Percentiles rank a stretch among this genome's conserved stretches.
These are phyloP conservation scores for Panus rudis DNA, from an alignment of 768 basidiomycete species.

Conservation along the genomic window DNA sequence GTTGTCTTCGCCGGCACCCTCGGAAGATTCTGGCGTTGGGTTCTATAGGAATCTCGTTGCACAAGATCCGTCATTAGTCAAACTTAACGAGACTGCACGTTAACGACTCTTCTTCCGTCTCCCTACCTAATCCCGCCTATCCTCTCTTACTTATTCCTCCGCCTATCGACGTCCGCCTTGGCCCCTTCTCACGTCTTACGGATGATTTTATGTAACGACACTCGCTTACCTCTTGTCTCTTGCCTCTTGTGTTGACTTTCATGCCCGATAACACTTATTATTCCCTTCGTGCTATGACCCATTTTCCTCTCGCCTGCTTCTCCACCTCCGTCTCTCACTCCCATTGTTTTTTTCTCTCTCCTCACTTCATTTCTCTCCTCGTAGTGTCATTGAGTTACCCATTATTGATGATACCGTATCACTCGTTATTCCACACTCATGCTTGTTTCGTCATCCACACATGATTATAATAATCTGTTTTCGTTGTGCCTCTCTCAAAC, in stretches of 20 bases:
- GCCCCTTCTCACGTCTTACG: slow-evolving; percentile 11
- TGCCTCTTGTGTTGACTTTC: no score
- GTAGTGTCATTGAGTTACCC: slow-evolving; percentile 22
- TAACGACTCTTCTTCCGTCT: slow-evolving; percentile 17
- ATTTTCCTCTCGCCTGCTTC: slow-evolving; percentile 9
- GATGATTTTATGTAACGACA: slow-evolving; percentile 21
- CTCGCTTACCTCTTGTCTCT: no score
- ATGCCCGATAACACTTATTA: no score
- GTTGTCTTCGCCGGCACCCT: slow-evolving; percentile 65
- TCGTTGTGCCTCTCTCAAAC: no score
- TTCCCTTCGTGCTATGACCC: no score
- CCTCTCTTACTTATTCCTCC: slow-evolving; percentile 14
- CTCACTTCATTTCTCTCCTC: not conserved
- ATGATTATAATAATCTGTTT: no score
- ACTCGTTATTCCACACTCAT: slow-evolving; percentile 12
- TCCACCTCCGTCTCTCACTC: slow-evolving; percentile 14
- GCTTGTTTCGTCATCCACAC: not conserved
- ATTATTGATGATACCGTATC: slow-evolving; percentile 26
- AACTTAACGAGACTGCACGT: slow-evolving; percentile 6
- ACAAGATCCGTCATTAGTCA: slow-evolving; percentile 62
- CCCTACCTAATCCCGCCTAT: slow-evolving; percentile 7
- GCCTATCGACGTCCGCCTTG: not conserved
- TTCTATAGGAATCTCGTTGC: slow-evolving; percentile 77
- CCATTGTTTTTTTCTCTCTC: slow-evolving; percentile 17
- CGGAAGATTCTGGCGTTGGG: slow-evolving; percentile 79